A percentile compares a stretch with the other conserved stretches of the same genome.
phyloP scores from a whole-genome alignment of 805 yeast species.

The Jamesozyma gamospora region DNA sequence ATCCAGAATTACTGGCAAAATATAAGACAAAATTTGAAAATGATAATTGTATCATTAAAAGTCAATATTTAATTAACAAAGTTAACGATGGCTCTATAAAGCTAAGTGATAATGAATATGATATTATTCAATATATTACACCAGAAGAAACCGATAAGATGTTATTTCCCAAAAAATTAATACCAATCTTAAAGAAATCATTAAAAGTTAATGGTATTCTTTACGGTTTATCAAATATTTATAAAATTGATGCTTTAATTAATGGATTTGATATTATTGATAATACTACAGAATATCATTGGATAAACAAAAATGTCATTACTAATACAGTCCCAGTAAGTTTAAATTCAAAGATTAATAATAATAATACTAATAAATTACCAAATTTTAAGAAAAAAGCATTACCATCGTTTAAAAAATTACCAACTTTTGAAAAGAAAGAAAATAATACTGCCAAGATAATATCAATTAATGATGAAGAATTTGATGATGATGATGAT shows the following conservation, averaged over 20 bases:
- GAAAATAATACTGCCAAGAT: background rate
- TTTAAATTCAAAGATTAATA: slow-evolving; percentile 7
- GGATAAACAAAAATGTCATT: slow-evolving; percentile 45
- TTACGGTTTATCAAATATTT: slow-evolving; percentile 38
- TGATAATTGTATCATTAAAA: slow-evolving; percentile 22
- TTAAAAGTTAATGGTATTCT: slow-evolving; percentile 39
- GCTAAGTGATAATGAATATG: slow-evolving; percentile 32
- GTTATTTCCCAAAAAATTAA: slow-evolving; percentile 38
- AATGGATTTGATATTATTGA: slow-evolving; percentile 42
- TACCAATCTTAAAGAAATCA: slow-evolving; percentile 32
- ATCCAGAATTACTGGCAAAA: slow-evolving; percentile 37
- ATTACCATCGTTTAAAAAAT: slow-evolving; percentile 21
- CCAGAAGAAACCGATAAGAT: slow-evolving; percentile 39
- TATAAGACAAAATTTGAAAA: slow-evolving; percentile 30
- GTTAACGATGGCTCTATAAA: slow-evolving; percentile 40
- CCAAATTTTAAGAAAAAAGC: slow-evolving; percentile 17
- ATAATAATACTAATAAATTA: slow-evolving; percentile 9
- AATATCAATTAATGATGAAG: slow-evolving; percentile 28
- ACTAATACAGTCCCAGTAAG: slow-evolving; percentile 26
- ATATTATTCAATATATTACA: slow-evolving; percentile 43
- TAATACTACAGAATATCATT: slow-evolving; percentile 31
- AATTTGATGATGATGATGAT: slow-evolving; percentile 30
- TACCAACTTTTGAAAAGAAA: slow-evolving; percentile 27
- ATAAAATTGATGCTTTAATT: slow-evolving; percentile 50
- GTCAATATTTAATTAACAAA: slow-evolving; percentile 50